Percentiles rank a stretch among this genome's conserved stretches.
Conservation (phyloP, 2,329 filamentous ascomycete genomes). For the Aspergillus sp. region DNA sequence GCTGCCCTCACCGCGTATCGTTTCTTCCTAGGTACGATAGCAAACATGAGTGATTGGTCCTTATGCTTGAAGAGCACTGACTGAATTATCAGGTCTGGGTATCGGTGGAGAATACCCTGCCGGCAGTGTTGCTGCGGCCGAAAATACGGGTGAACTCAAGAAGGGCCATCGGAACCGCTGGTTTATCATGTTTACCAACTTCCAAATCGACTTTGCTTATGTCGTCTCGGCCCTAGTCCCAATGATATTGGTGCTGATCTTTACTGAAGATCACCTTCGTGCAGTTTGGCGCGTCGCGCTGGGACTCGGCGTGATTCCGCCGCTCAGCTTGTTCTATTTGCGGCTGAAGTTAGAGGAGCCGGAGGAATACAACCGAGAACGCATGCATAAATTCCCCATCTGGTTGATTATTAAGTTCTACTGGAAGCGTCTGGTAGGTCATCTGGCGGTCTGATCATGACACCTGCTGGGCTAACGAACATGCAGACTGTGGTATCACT, state of each 20-base stretch:
- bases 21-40: conserved; percentile 66
- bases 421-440: conserved; percentile 62
- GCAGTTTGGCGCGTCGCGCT: conserved; percentile 81
- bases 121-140: conserved; percentile 79
- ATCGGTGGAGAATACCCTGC: conserved; percentile 62
- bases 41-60: too few species aligned
- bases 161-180: conserved; percentile 79
- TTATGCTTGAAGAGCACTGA: too few species aligned
- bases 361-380: conserved; percentile 70
- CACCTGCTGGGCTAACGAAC: conserved; percentile 6
- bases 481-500: conserved; percentile 58
- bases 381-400: conserved; percentile 62
- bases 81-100: conserved; percentile 47
- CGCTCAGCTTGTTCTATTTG: conserved; percentile 67
- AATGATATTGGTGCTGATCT: conserved; percentile 61
- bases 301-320: conserved; percentile 76
- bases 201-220: conserved; percentile 83
- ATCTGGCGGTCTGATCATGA: neutral
- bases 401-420: conserved; percentile 63
- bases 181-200: conserved; percentile 89
- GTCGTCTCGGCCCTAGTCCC: conserved; percentile 78
- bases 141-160: conserved; percentile 80
- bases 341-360: conserved; percentile 75
- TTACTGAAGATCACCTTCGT: conserved; percentile 62
- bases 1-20: conserved; percentile 77